Evolutionary conservation across 805 yeast genomes (phyloP).

Genomic region (Candida hungchunana): DNA sequence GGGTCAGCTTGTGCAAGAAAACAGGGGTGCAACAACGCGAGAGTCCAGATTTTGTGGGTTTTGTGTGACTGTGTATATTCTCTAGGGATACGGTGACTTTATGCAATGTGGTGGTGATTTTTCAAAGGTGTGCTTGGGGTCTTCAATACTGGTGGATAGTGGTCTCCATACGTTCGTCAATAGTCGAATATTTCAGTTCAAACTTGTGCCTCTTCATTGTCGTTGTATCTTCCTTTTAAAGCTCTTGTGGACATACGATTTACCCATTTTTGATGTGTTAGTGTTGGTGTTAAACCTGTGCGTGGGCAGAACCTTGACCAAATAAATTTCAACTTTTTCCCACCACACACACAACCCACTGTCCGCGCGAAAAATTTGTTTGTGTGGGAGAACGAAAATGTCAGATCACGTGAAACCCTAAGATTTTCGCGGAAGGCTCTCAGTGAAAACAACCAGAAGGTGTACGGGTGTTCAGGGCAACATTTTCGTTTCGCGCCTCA

Average conservation of each 20-base stretch:
- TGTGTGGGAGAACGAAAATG: slow-evolving; percentile 5
- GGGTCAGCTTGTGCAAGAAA: no score
- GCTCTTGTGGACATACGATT: slow-evolving; percentile 22
- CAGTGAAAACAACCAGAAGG: background rate
- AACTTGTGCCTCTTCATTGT: background rate
- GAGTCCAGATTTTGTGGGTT: no score
- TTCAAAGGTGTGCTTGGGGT: no score
- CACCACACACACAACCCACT: slow-evolving; percentile 8
- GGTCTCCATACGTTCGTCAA: no score
- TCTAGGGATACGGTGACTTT: no score
- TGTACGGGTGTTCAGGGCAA: slow-evolving; percentile 10
- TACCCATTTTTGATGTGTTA: slow-evolving; percentile 27
- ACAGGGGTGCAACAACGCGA: no score
- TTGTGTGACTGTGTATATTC: no score
- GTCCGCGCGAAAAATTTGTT: slow-evolving; percentile 9
- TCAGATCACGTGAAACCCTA: slow-evolving; percentile 12
- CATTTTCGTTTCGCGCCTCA: background rate
- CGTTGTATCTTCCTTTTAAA: slow-evolving; percentile 1
- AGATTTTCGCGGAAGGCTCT: slow-evolving; percentile 1
- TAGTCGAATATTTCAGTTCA: background rate
- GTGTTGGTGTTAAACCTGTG: slow-evolving; percentile 12
- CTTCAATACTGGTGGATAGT: no score
- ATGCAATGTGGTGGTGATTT: no score
- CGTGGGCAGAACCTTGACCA: slow-evolving; percentile 9
- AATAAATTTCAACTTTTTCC: slow-evolving; percentile 22